phyloP scores from a whole-genome alignment of 441 rosid genomes.

The Populus hybrid region DNA sequence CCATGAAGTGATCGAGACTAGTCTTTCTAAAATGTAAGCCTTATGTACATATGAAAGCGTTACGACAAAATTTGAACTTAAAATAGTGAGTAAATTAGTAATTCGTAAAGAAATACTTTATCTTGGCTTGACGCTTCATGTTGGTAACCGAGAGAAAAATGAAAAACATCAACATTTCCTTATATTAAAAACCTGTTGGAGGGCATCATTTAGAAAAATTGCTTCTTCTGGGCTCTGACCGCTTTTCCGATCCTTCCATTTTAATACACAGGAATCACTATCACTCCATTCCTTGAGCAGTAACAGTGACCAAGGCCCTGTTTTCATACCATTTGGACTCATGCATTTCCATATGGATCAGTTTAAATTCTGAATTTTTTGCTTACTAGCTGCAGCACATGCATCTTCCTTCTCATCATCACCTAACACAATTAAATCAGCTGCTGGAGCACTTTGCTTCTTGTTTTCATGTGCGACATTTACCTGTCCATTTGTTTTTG shows the following conservation, averaged over 20 bases:
- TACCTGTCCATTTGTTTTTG: too few species aligned
- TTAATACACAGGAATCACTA: background rate
- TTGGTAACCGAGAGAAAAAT: too few species aligned
- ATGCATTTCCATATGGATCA: slow-evolving; percentile 14
- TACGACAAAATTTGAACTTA: background rate
- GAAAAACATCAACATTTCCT: too few species aligned
- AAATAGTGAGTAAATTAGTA: too few species aligned
- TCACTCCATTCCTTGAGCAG: slow-evolving; percentile 29
- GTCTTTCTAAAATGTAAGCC: too few species aligned
- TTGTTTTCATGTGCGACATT: slow-evolving; percentile 11
- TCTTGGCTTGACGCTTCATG: too few species aligned
- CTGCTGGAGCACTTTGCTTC: background rate
- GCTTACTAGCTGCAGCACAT: background rate
- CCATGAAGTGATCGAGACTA: too few species aligned
- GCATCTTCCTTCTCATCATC: slow-evolving; percentile 24
- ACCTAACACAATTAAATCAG: slow-evolving; percentile 20
- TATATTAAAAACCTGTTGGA: background rate
- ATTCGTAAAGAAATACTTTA: too few species aligned
- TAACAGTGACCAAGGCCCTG: slow-evolving; percentile 28
- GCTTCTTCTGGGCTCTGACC: slow-evolving; percentile 32
- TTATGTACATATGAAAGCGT: too few species aligned
- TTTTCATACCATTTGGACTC: slow-evolving; percentile 14
- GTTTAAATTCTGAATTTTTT: slow-evolving; percentile 1
- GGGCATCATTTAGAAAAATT: slow-evolving; percentile 11
- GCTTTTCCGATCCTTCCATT: slow-evolving; percentile 22